Evolutionary conservation across 2,329 filamentous ascomycete genomes (phyloP).

Genomic region (Microcyclospora pomicola): DNA sequence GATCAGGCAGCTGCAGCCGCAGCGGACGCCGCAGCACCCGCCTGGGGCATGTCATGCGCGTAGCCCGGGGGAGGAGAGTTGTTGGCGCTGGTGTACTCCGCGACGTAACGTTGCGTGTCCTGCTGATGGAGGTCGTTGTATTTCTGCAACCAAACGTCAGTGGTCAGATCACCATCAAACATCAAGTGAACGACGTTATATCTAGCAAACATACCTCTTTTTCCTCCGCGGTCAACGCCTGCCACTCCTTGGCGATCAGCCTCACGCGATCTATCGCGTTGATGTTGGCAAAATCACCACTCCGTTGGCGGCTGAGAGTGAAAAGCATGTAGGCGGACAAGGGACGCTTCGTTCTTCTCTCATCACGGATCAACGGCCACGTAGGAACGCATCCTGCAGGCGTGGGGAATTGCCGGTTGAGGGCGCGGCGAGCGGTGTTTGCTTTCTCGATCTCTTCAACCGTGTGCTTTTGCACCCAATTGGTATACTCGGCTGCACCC

Average conservation of each 20-base stretch:
- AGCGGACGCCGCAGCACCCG: too few relatives aligned
- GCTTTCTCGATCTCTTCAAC: conserved; percentile 44
- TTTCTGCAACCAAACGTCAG: neutral
- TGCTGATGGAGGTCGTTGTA: neutral
- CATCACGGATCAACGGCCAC: conserved; percentile 36
- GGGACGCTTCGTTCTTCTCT: conserved; percentile 37
- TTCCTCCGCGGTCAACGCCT: conserved; percentile 30
- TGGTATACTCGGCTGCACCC: conserved; percentile 31
- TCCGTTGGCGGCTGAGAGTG: conserved; percentile 28
- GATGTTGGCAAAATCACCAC: conserved; percentile 40
- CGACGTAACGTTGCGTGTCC: neutral
- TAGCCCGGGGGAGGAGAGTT: too few relatives aligned
- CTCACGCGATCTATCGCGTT: conserved; percentile 24
- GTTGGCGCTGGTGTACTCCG: neutral
- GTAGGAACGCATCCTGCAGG: conserved; percentile 4
- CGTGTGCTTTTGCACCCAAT: conserved; percentile 43
- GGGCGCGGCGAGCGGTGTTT: conserved; percentile 40
- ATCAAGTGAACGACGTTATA: neutral
- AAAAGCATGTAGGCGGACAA: conserved; percentile 31
- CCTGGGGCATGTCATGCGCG: too few relatives aligned
- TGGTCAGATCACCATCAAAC: neutral
- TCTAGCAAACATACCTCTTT: conserved; percentile 29
- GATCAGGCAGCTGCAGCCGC: too few relatives aligned
- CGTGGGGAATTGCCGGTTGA: conserved; percentile 15
- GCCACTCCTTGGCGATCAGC: conserved; percentile 36